Evolutionary conservation across 192 early-diverging fungal genomes (phyloP).

Genomic region (Cladochytrium replicatum): DNA sequence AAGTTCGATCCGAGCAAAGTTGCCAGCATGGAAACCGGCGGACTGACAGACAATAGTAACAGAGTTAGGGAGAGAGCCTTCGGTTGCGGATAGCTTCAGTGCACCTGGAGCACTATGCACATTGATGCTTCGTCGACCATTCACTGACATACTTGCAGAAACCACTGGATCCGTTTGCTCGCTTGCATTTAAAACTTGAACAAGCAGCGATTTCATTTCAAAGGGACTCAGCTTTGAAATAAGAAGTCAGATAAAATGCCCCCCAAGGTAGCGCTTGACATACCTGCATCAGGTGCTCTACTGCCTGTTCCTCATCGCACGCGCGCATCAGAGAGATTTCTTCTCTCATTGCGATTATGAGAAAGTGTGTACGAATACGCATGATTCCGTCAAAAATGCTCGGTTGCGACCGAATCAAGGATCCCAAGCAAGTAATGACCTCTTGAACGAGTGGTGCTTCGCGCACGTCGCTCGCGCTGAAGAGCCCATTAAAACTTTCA

Average conservation of each 20-base stretch:
- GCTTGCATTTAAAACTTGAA: slow-evolving; percentile 55
- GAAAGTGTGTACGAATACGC: slow-evolving; percentile 67
- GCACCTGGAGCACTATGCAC: slow-evolving; percentile 5
- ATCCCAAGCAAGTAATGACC: slow-evolving; percentile 68
- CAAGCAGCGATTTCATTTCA: slow-evolving; percentile 64
- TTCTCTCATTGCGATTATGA: slow-evolving; percentile 78
- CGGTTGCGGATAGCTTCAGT: slow-evolving; percentile 25
- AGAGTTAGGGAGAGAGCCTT: slow-evolving; percentile 23
- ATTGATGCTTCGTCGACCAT: slow-evolving; percentile 10
- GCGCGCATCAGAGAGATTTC: slow-evolving; percentile 65
- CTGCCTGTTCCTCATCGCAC: slow-evolving; percentile 67
- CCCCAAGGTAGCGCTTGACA: neutral
- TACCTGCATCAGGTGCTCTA: slow-evolving; percentile 68
- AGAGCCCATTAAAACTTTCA: slow-evolving; percentile 2
- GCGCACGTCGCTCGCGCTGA: slow-evolving; percentile 62
- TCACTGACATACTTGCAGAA: slow-evolving; percentile 13
- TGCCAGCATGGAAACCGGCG: slow-evolving; percentile 62
- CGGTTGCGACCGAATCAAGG: slow-evolving; percentile 55
- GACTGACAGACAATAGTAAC: slow-evolving; percentile 56
- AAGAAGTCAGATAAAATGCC: slow-evolving; percentile 6
- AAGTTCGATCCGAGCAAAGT: slow-evolving; percentile 61
- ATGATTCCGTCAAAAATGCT: slow-evolving; percentile 74
- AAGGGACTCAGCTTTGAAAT: slow-evolving; percentile 52
- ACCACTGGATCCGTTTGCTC: slow-evolving; percentile 7
- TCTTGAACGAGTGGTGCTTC: slow-evolving; percentile 79